Conservation (phyloP, 1,284 basidiomycete species). For the Marasmius oreades region DNA sequence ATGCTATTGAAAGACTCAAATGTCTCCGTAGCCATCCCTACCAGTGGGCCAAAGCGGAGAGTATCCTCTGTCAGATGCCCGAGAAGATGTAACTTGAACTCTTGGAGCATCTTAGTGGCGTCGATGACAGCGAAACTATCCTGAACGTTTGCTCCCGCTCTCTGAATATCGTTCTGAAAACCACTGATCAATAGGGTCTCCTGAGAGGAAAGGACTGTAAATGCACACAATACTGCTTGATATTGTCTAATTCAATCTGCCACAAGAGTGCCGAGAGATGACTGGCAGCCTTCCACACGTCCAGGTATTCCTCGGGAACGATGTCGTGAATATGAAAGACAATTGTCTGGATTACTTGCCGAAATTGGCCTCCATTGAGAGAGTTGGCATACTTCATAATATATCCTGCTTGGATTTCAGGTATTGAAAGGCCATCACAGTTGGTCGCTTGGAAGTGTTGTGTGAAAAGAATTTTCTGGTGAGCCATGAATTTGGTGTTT, state of each 20-base stretch:
- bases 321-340: conserved; percentile 21
- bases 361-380: conserved; percentile 39
- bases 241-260: conserved; percentile 3
- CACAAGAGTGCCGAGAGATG: conserved; percentile 2
- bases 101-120: conserved; percentile 16
- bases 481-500: conserved; percentile 20
- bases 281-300: not conserved
- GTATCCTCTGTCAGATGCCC: conserved; percentile 17
- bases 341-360: conserved; percentile 30
- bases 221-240: conserved; percentile 8
- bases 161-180: conserved; percentile 16
- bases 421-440: conserved; percentile 27
- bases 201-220: not conserved
- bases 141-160: conserved; percentile 12
- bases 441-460: conserved; percentile 26
- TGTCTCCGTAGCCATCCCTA: conserved; percentile 17
- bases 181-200: not conserved
- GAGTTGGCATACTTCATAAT: conserved; percentile 34
- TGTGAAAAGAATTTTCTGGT: conserved; percentile 19
- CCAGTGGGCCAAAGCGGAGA: conserved; percentile 16
- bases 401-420: conserved; percentile 28
- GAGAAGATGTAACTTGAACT: conserved; percentile 8
- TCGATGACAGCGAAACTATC: conserved; percentile 13
- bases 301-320: conserved; percentile 1
- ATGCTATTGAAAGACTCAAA: conserved; percentile 24